Base-by-base conservation (phyloP, 148 eudicot genomes). In the Vaccinium darrowii region DNA sequence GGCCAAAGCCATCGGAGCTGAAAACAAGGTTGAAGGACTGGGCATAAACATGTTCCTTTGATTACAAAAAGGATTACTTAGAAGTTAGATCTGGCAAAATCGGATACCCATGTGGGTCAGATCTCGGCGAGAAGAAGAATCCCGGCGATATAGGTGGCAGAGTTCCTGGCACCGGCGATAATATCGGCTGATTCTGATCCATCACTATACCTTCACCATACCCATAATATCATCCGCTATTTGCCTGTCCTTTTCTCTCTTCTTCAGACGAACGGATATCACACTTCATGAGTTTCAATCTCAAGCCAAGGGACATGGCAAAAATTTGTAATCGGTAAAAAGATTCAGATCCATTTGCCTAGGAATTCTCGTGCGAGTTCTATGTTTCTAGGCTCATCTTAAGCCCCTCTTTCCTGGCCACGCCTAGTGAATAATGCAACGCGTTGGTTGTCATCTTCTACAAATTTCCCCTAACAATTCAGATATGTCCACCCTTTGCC, bases 161-260 rank as follows among this genome's bases (percentile, higher is more conserved):
- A 39, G 88, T 91, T 81, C 83, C 91, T 85, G 98, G 98, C 23
- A 94, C 93, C 63, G 98, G 95, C 25, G 98, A 91, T 19, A 92
- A 84, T 12, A 91, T 92, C 54, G 94, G 93, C 21, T 92, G 96
- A 84, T 87, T 76, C 85, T 88, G 15, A 65, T 91, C 89, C 86
- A 89, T 12, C 33, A 84, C 88, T 15, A 85, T 56, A 18, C 81
- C 87, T 65, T 87, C 88, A 82, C 52, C 52, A 78, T 83, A 73
- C 71, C 90, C 89, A 81, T 36, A 14, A 78, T n/a, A 56, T 81
- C 87, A 30, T 43, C 73, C 36, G n/a, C 69, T 8, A 58, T 49
- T 49, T 81, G 86, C 84, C 85, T 84, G 79, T 76, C 86, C 76
- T 50, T 80, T 8, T 71, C 90, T 25, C 89, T 83, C 75, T 85